Evolutionary conservation across 2,329 filamentous ascomycete species (phyloP).

Genomic region (Penicillium expansum): DNA sequence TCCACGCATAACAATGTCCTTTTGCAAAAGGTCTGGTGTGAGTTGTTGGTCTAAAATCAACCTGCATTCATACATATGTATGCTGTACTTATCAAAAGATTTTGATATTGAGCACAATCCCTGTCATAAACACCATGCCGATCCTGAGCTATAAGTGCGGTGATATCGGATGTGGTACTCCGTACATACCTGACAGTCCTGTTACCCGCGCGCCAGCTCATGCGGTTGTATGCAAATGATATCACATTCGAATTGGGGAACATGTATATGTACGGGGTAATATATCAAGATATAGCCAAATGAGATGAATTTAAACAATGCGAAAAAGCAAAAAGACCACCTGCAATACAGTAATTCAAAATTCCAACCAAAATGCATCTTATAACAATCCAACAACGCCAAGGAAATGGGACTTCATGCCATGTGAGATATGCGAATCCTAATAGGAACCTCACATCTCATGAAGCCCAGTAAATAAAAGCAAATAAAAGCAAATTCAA

Average conservation of each 20-base stretch:
- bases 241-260: slow-evolving; percentile 5
- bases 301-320: neutral
- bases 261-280: neutral
- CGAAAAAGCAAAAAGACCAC: neutral
- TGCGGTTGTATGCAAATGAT: slow-evolving; percentile 9
- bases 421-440: neutral
- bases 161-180: neutral
- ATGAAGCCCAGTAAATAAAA: neutral
- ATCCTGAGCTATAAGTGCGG: neutral
- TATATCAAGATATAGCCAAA: neutral
- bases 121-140: neutral
- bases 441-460: neutral
- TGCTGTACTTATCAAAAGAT: neutral
- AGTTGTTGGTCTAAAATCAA: neutral
- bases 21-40: neutral
- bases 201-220: slow-evolving; percentile 16
- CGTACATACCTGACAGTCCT: neutral
- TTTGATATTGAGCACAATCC: neutral
- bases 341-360: neutral
- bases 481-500: neutral
- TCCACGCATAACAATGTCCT: neutral
- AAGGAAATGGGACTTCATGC: neutral
- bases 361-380: slow-evolving; percentile 7
- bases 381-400: slow-evolving; percentile 1
- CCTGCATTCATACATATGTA: neutral